Evolutionary conservation across 768 basidiomycete species (phyloP), one percentile per base, ranked within the genome.

Genomic region (Russula sp.): DNA sequence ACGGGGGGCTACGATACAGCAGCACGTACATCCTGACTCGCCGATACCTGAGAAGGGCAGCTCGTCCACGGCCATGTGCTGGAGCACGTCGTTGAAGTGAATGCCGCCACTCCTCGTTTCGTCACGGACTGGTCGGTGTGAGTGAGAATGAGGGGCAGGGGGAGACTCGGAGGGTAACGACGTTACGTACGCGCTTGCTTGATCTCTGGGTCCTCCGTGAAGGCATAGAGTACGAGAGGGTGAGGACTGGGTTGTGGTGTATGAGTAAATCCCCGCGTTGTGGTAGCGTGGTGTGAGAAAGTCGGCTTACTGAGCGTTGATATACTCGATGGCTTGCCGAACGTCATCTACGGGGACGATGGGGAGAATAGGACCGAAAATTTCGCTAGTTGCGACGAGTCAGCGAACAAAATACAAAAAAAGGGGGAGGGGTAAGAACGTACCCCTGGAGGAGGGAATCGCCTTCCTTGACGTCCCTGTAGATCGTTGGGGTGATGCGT

Each of bases 331-430:
- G 0, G 84, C 87, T 20, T 82, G 81, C 3, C 83, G 77, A 7
- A 87, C 57, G 57, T 71, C 75, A 37, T 84, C 80, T 0, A 90
- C 79, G 0, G 82, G 75, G 13, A 89, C 68, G 50, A 91, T 77
- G 0, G 88, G 83, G 7, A 91, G 68, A 27, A 91, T 71, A 0
- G 89, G 89, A 0, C 87, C 89, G 66, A 91, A 91, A 3, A 89
- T 71, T 70, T 91, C 89, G 64, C 88, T 89, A 66, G 9, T 35
- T 55, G 22, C 11, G 6, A 55, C 20, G 11, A 50, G 34, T 53
- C 27, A 57, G 59, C 20, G 2, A 40, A 47, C 51, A 44, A 40
- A 40, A 5, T 2, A 44, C 7, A 16, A 27, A 35, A 40, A 55
- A 4, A 31, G 31, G 22, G 27, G 16, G 22, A 3, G 22, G 32